Evolutionary conservation across 177 flowering plant genomes (phyloP).

Genomic region (Telopea speciosissima): DNA sequence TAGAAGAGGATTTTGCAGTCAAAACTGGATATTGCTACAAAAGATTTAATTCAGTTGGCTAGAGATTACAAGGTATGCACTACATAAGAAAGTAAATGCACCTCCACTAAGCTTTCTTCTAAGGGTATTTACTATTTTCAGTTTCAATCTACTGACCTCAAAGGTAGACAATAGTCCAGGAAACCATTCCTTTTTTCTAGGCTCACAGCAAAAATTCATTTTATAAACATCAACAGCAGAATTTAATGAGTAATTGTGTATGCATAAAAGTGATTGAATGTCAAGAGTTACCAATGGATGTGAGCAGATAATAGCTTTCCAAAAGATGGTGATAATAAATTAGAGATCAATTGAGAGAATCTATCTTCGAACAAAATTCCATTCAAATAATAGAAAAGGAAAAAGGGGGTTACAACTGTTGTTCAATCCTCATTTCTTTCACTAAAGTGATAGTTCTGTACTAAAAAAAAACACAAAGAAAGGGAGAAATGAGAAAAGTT

Average conservation of each 20-base stretch:
- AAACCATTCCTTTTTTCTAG: background rate
- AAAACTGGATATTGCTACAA: no score
- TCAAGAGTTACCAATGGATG: background rate
- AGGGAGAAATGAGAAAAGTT: background rate
- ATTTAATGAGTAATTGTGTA: background rate
- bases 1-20: no score
- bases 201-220: background rate
- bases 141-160: background rate
- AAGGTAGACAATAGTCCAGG: background rate
- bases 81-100: no score
- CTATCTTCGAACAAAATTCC: background rate
- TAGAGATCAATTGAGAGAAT: background rate
- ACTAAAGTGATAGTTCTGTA: background rate
- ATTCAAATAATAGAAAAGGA: background rate
- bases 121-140: no score
- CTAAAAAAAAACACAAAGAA: background rate
- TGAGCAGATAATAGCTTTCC: background rate
- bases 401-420: background rate
- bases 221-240: background rate
- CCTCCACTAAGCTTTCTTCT: background rate
- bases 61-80: no score
- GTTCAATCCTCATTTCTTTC: background rate
- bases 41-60: no score
- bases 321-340: background rate
- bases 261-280: background rate